Evolutionary conservation across 805 yeast species (phyloP).

Genomic region (Starmerella apicola): DNA sequence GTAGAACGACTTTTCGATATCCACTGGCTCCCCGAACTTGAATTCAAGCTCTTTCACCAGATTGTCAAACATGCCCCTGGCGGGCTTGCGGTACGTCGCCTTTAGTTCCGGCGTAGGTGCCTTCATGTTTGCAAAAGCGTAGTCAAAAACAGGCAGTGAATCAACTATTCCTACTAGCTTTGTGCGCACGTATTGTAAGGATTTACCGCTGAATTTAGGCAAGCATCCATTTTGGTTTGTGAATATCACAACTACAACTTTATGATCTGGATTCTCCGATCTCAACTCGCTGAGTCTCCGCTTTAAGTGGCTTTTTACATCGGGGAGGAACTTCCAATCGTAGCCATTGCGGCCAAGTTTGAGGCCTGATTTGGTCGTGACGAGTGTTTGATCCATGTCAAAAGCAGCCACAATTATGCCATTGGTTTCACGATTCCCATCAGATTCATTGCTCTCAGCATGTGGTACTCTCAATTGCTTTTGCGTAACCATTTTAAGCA

Average conservation of each 20-base stretch:
- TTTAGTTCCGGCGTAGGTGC: conserved; percentile 11
- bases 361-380: conserved; percentile 49
- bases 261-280: conserved; percentile 11
- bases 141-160: conserved; percentile 2
- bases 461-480: no score
- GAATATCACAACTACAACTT: conserved; percentile 48
- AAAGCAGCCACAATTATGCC: conserved; percentile 46
- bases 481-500: not conserved
- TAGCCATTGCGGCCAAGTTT: conserved; percentile 43
- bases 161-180: conserved; percentile 11
- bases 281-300: conserved; percentile 1
- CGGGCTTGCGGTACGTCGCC: conserved; percentile 44
- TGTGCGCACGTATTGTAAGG: conserved; percentile 27
- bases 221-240: conserved; percentile 75
- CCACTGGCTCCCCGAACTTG: conserved; percentile 27
- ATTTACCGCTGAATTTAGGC: conserved; percentile 26
- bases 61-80: conserved; percentile 60
- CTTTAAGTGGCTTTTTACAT: conserved; percentile 7
- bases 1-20: conserved; percentile 39
- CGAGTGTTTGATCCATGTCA: conserved; percentile 75
- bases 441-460: no score
- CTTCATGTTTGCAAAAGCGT: conserved; percentile 54
- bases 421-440: not conserved
- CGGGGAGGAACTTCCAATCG: conserved; percentile 57
- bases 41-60: conserved; percentile 32